These are phyloP conservation scores for Cyclospora cayetanensis DNA, from an alignment of 169 alveolate genomes.

Conservation along the genomic window DNA sequence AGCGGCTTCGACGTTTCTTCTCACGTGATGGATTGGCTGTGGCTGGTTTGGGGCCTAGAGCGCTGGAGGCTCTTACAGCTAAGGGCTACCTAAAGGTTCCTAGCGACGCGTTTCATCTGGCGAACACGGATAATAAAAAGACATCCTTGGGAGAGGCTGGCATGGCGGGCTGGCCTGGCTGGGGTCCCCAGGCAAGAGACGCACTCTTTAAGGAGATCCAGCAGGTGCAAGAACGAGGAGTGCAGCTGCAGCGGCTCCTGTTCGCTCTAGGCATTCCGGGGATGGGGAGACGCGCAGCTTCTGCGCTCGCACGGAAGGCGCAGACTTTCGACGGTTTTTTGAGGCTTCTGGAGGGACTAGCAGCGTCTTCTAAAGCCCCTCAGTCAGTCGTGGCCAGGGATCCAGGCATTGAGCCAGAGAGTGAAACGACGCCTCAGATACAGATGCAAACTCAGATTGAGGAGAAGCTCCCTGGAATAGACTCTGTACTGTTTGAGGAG, in stretches of 20 bases:
- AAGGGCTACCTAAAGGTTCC: neutral
- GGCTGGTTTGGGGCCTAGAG: conserved; percentile 26
- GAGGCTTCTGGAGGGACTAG: neutral
- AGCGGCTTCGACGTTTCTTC: conserved; percentile 6
- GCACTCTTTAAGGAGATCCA: neutral
- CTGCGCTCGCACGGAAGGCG: neutral
- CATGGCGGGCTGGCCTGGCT: conserved; percentile 25
- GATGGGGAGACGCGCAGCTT: neutral
- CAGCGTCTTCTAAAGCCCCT: no score
- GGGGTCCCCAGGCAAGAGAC: conserved; percentile 39
- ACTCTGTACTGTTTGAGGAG: neutral
- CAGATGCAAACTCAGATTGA: no score
- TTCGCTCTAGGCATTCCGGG: conserved; percentile 21
- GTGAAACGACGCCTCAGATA: no score
- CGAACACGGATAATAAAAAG: neutral
- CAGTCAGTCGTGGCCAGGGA: no score
- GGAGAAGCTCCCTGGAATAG: neutral
- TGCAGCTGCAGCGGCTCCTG: conserved; percentile 40
- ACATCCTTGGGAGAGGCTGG: neutral
- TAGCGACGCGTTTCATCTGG: neutral
- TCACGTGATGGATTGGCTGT: conserved; percentile 10
- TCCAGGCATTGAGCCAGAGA: no score
- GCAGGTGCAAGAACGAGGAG: neutral
- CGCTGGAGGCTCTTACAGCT: neutral
- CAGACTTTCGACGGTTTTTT: neutral